Conservation (phyloP, 441 rosid species). For the Gossypium gossypioides region DNA sequence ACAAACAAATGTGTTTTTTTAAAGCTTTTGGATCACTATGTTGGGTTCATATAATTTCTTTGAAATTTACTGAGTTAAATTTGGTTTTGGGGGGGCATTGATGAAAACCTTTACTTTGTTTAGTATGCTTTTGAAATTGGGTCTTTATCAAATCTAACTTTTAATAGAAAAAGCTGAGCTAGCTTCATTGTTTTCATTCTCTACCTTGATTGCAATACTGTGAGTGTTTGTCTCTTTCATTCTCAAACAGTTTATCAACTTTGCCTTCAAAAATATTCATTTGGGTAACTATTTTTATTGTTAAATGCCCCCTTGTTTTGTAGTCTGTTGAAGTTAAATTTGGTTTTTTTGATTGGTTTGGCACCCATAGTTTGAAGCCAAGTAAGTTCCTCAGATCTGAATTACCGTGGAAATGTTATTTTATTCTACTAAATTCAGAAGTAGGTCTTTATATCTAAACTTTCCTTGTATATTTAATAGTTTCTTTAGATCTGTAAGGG, state of each 20-base stretch:
- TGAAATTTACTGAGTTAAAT: not conserved
- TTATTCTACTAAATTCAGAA: conserved; percentile 30
- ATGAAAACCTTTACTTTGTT: not conserved
- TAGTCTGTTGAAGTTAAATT: conserved; percentile 21
- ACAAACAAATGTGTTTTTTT: not conserved
- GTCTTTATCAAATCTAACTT: not conserved
- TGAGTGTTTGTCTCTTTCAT: not conserved
- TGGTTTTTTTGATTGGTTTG: conserved; percentile 20
- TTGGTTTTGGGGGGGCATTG: no score
- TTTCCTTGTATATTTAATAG: conserved; percentile 10
- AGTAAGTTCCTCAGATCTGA: conserved; percentile 71
- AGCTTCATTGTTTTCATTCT: not conserved
- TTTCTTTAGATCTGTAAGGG: conserved; percentile 33
- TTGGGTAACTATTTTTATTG: not conserved
- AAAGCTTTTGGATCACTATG: not conserved
- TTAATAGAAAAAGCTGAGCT: not conserved
- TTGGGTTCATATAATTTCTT: not conserved
- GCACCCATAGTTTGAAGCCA: conserved; percentile 26
- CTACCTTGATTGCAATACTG: not conserved
- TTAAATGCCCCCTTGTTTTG: conserved; percentile 16
- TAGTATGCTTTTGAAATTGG: not conserved
- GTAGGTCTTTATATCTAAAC: conserved; percentile 20
- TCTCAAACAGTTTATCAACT: not conserved
- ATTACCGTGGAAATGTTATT: conserved; percentile 28
- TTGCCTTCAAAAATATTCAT: not conserved